These are phyloP conservation scores for Dendrostoma leiphaemia DNA, from an alignment of 2,329 filamentous ascomycete genomes.

Conservation along the genomic window DNA sequence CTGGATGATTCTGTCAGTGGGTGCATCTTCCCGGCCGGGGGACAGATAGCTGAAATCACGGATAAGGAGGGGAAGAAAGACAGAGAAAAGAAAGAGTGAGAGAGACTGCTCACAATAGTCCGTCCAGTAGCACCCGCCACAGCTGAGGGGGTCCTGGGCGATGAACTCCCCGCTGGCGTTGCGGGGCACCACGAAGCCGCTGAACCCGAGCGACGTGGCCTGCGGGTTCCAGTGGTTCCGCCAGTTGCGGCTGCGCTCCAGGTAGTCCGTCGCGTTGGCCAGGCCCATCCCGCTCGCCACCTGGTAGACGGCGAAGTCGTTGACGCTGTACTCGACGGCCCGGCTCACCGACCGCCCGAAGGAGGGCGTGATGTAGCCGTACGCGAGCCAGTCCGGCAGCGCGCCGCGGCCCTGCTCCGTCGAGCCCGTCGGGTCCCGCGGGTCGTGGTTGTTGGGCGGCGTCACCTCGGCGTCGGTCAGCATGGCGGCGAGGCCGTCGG, in stretches of 20 bases:
- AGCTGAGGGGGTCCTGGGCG: constrained; percentile 55
- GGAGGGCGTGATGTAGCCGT: constrained; percentile 63
- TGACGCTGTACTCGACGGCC: constrained; percentile 66
- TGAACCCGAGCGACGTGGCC: constrained; percentile 56
- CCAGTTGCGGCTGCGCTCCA: constrained; percentile 66
- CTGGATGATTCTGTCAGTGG: constrained; percentile 18
- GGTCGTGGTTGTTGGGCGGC: constrained; percentile 58
- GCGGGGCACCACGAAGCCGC: constrained; percentile 66
- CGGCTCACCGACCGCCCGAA: constrained; percentile 62
- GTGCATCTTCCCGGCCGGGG: too few relatives aligned
- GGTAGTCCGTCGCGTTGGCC: constrained; percentile 55
- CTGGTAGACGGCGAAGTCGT: constrained; percentile 67
- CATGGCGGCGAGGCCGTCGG: constrained; percentile 61
- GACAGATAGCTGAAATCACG: too few relatives aligned
- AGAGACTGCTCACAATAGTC: constrained; percentile 42
- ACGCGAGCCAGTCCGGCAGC: constrained; percentile 64
- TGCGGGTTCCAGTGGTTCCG: constrained; percentile 68
- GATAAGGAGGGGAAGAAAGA: not conserved
- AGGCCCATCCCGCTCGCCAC: constrained; percentile 59
- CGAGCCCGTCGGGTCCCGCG: constrained; percentile 55
- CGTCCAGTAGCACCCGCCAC: constrained; percentile 65
- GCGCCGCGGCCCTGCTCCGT: constrained; percentile 69
- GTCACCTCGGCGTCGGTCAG: constrained; percentile 64
- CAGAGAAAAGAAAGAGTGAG: too few relatives aligned
- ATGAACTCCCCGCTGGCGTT: constrained; percentile 46